Evolutionary conservation across 495 filamentous ascomycete genomes (phyloP).

Genomic region (Lentithecium fluviatile): DNA sequence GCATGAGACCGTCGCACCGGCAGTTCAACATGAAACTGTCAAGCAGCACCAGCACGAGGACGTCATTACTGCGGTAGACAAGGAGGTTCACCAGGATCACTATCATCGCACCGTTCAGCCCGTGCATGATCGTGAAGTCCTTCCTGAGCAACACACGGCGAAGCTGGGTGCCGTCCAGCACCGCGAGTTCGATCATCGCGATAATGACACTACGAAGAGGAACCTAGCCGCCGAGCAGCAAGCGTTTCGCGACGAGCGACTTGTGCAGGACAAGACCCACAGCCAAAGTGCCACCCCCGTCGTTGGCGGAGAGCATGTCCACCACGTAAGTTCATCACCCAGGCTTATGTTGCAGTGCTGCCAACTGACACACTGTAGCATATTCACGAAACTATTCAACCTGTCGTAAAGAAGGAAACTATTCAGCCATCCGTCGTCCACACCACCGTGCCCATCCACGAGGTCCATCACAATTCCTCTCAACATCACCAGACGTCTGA

Average conservation of each 20-base stretch:
- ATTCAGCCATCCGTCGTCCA: constrained; percentile 65
- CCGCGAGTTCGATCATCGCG: constrained; percentile 55
- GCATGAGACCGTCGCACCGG: constrained; percentile 59
- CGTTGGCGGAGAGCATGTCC: constrained; percentile 61
- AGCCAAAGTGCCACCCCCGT: constrained; percentile 48
- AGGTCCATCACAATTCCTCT: constrained; percentile 61
- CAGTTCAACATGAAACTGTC: constrained; percentile 57
- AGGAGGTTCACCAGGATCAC: constrained; percentile 54
- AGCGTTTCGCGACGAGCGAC: constrained; percentile 52
- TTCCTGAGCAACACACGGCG: constrained; percentile 43
- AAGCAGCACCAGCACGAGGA: constrained; percentile 55
- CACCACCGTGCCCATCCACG: constrained; percentile 66
- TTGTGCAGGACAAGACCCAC: constrained; percentile 49
- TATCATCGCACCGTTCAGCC: constrained; percentile 49
- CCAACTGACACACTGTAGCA: constrained; percentile 40
- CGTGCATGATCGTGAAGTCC: constrained; percentile 38
- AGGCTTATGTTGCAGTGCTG: neutral
- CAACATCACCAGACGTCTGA: constrained; percentile 58
- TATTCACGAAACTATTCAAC: constrained; percentile 64
- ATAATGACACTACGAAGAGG: constrained; percentile 46
- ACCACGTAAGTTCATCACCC: constrained; percentile 40
- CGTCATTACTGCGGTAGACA: constrained; percentile 56
- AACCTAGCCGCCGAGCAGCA: constrained; percentile 50
- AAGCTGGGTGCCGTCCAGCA: constrained; percentile 54
- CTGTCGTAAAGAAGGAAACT: constrained; percentile 61